A percentile compares a stretch with the other conserved stretches of the same genome.
Evolutionary conservation across 2,329 filamentous ascomycete species (phyloP).

Genomic region (Cercospora canescens): DNA sequence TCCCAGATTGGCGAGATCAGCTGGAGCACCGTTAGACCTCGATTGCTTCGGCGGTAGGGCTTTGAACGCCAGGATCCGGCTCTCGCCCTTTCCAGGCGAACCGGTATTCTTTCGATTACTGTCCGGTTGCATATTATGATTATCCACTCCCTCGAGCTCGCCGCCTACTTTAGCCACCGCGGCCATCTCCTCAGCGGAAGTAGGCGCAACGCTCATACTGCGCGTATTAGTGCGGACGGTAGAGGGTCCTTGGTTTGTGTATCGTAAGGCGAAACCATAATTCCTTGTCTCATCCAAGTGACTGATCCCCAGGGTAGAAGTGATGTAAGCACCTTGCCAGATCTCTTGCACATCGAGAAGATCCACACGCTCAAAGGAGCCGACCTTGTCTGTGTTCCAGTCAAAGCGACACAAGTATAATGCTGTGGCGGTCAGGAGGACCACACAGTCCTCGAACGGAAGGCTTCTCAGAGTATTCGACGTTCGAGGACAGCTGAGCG

Average conservation of each 20-base stretch:
- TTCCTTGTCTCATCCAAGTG: conserved; percentile 79
- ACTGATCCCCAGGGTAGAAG: conserved; percentile 74
- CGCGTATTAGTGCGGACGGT: conserved; percentile 81
- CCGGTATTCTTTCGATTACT: conserved; percentile 21
- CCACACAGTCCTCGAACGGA: conserved; percentile 83
- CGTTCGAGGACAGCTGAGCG: conserved; percentile 72
- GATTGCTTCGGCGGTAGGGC: conserved; percentile 53
- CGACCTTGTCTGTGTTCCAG: conserved; percentile 93
- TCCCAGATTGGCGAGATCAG: conserved; percentile 38
- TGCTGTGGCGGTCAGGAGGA: conserved; percentile 81
- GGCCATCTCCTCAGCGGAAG: conserved; percentile 38
- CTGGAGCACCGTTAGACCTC: conserved; percentile 27
- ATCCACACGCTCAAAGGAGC: conserved; percentile 83
- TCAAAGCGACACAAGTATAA: conserved; percentile 90
- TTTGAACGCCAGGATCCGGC: conserved; percentile 56
- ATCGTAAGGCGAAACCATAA: conserved; percentile 78
- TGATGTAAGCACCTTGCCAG: conserved; percentile 84
- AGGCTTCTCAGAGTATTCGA: conserved; percentile 66
- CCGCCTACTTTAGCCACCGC: conserved; percentile 3
- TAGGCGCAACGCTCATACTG: conserved; percentile 57
- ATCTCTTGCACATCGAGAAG: conserved; percentile 72
- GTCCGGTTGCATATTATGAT: conserved; percentile 22
- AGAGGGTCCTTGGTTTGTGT: conserved; percentile 66
- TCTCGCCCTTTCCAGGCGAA: conserved; percentile 24
- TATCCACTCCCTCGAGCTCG: not conserved